Base-by-base conservation (phyloP, 2,329 filamentous ascomycete genomes). In the Hymenoscyphus scutula region DNA sequence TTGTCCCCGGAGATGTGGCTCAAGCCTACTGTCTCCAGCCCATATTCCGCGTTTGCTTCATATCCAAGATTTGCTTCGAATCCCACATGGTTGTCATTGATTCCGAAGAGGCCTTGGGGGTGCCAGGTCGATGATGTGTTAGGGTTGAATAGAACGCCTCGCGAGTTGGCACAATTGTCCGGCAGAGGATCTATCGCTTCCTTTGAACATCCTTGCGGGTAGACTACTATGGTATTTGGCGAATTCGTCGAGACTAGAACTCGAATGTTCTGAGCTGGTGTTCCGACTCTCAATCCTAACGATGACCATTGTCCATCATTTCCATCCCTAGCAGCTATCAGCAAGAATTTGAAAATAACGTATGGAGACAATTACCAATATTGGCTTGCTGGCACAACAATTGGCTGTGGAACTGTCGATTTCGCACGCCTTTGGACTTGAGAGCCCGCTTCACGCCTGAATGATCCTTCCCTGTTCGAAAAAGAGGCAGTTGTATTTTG, bases 301-400 rank as follows among this genome's bases (percentile, higher is more conserved):
- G 87, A 84, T 7, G 88, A 91, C 90, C 90, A 93, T 65, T 81
- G 81, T 7, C 88, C 88, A 72, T 90, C 88, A 68, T 83, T 80
- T 51, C 86, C 85, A 64, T 83, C 79, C 84, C 84, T 84, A 15
- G 11, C 25, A 23, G 23, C 6, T 8, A 37, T 59, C 41, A 59
- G 56, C 38, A 27, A 30, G 32, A 27, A 29, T 29, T 10, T 23
- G 1, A 10, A 19, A 11, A 30, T 7, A 23, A 23, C 13, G 7
- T 25, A 27, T 48, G 6, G 25, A 1, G 11, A 32, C 1, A 53
- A 53, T 41, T 38, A 69, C 66, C 62, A 69, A 56, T 67, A 65
- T 58, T 67, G 63, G 60, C 67, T 69, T 19, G 67, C 56, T n/a
- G 67, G 62, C 29, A 69, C 60, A 4, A 64, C 57, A 23, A 68